These are phyloP conservation scores for Bipolaris victoriae DNA, from an alignment of 2,329 filamentous ascomycete genomes.

Conservation along the genomic window DNA sequence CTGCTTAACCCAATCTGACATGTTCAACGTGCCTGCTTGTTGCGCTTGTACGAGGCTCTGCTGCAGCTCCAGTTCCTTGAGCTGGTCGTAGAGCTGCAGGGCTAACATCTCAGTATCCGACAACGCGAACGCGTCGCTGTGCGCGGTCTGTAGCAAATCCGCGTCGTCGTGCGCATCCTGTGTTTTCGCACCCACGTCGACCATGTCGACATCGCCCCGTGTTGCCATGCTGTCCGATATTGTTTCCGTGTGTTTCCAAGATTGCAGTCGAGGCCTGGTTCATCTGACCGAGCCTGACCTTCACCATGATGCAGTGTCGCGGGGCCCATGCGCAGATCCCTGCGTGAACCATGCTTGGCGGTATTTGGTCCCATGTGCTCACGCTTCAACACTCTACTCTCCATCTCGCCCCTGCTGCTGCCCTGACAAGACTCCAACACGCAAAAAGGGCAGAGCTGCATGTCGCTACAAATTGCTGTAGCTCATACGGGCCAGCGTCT, in stretches of 20 bases:
- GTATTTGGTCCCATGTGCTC: conserved; percentile 29
- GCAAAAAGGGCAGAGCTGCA: conserved; percentile 55
- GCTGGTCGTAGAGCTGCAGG: conserved; percentile 72
- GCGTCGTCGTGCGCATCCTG: conserved; percentile 26
- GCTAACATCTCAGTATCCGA: conserved; percentile 70
- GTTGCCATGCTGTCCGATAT: conserved; percentile 29
- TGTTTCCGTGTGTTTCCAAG: conserved; percentile 1
- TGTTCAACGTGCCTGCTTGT: conserved; percentile 33
- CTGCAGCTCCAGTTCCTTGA: conserved; percentile 75
- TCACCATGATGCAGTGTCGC: conserved; percentile 26
- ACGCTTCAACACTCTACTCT: conserved; percentile 21
- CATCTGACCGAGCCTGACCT: conserved; percentile 27
- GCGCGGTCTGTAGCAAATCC: conserved; percentile 53
- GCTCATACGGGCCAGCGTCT: conserved; percentile 91
- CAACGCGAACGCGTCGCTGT: conserved; percentile 60
- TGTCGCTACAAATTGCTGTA: conserved; percentile 89
- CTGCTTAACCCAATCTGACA: not conserved
- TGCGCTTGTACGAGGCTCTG: conserved; percentile 66
- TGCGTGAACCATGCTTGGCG: conserved; percentile 36
- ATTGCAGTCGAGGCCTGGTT: conserved; percentile 21
- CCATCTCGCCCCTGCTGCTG: conserved; percentile 21
- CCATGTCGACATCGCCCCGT: conserved; percentile 30
- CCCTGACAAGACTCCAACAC: conserved; percentile 26
- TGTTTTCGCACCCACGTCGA: conserved; percentile 20
- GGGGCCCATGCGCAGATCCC: conserved; percentile 38